phyloP scores from a whole-genome alignment of 805 yeast species.

The Candida insectalens region DNA sequence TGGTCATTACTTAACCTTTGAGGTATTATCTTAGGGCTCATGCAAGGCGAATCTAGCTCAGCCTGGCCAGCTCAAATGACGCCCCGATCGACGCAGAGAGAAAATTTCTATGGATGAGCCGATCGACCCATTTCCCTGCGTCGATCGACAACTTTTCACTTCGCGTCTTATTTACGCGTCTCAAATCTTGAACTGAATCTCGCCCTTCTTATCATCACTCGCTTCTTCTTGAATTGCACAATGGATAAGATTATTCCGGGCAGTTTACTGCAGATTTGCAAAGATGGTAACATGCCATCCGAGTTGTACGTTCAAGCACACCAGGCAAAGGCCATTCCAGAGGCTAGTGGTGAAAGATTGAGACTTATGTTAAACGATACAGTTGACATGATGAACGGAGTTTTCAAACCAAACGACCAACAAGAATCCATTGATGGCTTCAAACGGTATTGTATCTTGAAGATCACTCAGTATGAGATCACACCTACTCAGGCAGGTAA shows the following conservation, averaged over 20 bases:
- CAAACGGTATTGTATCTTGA: conserved; percentile 15
- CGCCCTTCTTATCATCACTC: no score
- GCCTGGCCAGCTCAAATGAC: no score
- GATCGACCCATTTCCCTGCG: no score
- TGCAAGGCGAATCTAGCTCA: no score
- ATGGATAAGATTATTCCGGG: conserved; percentile 17
- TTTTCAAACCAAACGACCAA: conserved; percentile 35
- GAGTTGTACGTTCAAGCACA: conserved; percentile 21
- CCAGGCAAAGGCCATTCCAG: conserved; percentile 23
- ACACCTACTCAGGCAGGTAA: conserved; percentile 19
- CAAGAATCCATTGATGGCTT: conserved; percentile 20
- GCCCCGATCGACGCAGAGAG: no score
- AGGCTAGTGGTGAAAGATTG: conserved; percentile 31
- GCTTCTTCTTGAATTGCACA: neutral
- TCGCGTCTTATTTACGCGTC: no score
- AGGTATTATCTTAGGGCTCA: no score
- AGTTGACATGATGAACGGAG: conserved; percentile 37
- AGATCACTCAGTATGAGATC: conserved; percentile 14
- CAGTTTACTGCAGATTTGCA: conserved; percentile 14
- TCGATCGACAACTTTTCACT: no score
- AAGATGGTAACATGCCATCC: conserved; percentile 11
- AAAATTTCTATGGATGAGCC: no score
- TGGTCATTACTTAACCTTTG: no score
- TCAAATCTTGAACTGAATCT: no score
- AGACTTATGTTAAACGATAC: conserved; percentile 47